phyloP scores from a whole-genome alignment of 2,329 filamentous ascomycete species.

The Magnaporthiopsis rhizophila region DNA sequence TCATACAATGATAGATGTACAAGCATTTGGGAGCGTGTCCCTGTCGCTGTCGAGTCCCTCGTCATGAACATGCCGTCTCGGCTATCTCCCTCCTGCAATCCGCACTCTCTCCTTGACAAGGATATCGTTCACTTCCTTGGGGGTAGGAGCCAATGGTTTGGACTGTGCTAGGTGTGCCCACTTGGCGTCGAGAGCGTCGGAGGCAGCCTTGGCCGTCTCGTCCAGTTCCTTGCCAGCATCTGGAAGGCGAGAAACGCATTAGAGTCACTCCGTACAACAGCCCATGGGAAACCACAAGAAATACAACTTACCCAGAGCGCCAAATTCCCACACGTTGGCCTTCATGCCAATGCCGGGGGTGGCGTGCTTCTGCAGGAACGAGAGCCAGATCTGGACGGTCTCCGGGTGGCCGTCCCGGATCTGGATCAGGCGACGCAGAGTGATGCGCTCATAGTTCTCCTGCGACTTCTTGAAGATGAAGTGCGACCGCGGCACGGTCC shows the following conservation, averaged over 20 bases:
- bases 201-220: constrained; percentile 33
- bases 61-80: not conserved
- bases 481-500: constrained; percentile 82
- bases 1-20: not conserved
- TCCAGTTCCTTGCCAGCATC: constrained; percentile 46
- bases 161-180: constrained; percentile 50
- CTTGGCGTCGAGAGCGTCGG: constrained; percentile 35
- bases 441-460: constrained; percentile 95
- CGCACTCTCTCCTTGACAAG: constrained; percentile 12
- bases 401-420: constrained; percentile 88
- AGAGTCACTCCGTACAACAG: constrained; percentile 11
- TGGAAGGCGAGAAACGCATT: constrained; percentile 18
- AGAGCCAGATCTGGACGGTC: constrained; percentile 83
- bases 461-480: constrained; percentile 98
- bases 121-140: constrained; percentile 41
- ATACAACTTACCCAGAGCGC: constrained; percentile 52
- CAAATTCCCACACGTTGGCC: constrained; percentile 91
- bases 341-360: constrained; percentile 99
- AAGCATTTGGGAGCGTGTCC: not conserved
- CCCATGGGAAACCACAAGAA: not conserved
- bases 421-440: constrained; percentile 76
- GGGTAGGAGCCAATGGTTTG: constrained; percentile 36
- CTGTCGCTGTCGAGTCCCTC: not conserved
- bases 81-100: constrained; percentile 20
- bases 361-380: constrained; percentile 83